Evolutionary conservation across 352 stramenopile species (phyloP), one percentile per base, ranked within the genome.

Genomic region (Phytophthora ramorum): DNA sequence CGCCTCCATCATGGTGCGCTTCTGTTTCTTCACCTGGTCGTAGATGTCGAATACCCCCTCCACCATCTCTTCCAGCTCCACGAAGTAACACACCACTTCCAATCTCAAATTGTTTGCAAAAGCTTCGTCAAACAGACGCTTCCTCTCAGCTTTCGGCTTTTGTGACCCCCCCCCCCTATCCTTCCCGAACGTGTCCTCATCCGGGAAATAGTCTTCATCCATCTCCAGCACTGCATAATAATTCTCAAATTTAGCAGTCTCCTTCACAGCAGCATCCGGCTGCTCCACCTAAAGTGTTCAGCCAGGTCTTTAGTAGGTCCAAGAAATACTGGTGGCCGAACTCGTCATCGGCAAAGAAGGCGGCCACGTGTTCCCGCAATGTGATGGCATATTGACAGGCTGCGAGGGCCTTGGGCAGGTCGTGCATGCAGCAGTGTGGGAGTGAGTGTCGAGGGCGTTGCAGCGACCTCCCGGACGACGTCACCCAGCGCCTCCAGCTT

Each of bases 1-100:
- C 12, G 69, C 65, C 12, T 77, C 69, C 6, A 77, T 24, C 28
- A 77, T 38, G 22, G 64, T 74, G 17, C 68, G 66, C 10, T 52
- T 17, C 45, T 74, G 48, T 7, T 40, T 34, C 34, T 71, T 74
- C 20, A 77, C 69, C 6, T 67, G 58, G 14, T 45, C 34, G 17
- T 69, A 69, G 19, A 56, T 58, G 8, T 9, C 48, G 24, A 71
- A 63, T 6, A 73, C 69, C 3, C 32, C 62, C 8, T 56, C 54
- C 4, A 22, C 48, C 12, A 60, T 16, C 26, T 60, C 53, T 17
- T 72, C 64, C 22, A 74, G 45, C 44, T 77, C 65, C 38, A 78
- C 41, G 16, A 74, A 45, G 30, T 69, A 56, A 34, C 47, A 64
- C 26, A 60, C 45, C 2, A 68, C 41, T 38, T 71, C 69, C 9